A percentile compares a stretch with the other conserved stretches of the same genome.
phyloP scores from a whole-genome alignment of 2,329 filamentous ascomycete species.

The Sclerotinia trifoliorum region DNA sequence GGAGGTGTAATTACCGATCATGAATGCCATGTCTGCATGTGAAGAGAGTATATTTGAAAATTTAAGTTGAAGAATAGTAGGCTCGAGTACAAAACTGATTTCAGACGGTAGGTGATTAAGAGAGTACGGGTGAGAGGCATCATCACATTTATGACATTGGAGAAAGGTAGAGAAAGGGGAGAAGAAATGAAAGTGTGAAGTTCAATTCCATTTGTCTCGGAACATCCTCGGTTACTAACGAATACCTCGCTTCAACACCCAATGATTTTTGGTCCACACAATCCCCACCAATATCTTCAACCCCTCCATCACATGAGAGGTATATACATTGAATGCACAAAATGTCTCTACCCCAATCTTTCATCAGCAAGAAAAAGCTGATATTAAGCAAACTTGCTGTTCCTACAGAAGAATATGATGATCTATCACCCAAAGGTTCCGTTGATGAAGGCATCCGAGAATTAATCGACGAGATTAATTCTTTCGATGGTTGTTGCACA shows the following conservation, averaged over 20 bases:
- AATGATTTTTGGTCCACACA: neutral
- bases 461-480: constrained; percentile 78
- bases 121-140: neutral
- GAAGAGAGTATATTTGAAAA: neutral
- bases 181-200: neutral
- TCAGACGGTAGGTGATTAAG: neutral
- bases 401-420: constrained; percentile 70
- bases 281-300: constrained; percentile 9
- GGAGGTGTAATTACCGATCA: neutral
- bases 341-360: constrained; percentile 41
- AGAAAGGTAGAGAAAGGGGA: neutral
- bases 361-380: constrained; percentile 63
- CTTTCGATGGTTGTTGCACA: constrained; percentile 72
- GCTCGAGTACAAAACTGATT: neutral
- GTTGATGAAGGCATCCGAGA: constrained; percentile 76
- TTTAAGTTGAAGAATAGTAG: neutral
- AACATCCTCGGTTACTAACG: neutral
- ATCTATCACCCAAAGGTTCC: constrained; percentile 84
- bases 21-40: neutral
- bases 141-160: neutral
- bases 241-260: constrained; percentile 5
- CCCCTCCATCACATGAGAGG: constrained; percentile 13
- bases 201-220: neutral
- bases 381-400: constrained; percentile 70
- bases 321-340: neutral